Evolutionary conservation across 495 filamentous ascomycete species (phyloP).

Genomic region (Acidiella bohemica): DNA sequence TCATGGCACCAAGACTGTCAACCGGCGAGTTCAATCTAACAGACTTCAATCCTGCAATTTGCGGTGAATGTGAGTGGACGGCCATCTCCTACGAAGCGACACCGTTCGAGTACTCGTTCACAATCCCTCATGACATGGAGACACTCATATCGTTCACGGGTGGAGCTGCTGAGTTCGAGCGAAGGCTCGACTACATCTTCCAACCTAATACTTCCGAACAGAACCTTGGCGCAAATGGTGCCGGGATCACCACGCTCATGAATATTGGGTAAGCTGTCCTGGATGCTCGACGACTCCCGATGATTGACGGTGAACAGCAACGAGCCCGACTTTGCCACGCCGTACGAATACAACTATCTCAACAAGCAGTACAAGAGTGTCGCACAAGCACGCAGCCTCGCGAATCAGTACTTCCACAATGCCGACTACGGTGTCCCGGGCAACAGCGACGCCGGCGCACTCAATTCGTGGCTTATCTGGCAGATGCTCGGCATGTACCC

Average conservation of each 20-base stretch:
- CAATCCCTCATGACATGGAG: constrained; percentile 25
- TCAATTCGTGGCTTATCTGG: constrained; percentile 28
- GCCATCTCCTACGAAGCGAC: constrained; percentile 22
- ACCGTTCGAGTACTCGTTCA: constrained; percentile 24
- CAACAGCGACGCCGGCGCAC: constrained; percentile 28
- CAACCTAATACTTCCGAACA: constrained; percentile 22
- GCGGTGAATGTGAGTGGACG: constrained; percentile 25
- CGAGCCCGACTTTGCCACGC: constrained; percentile 28
- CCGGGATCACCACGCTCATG: constrained; percentile 24
- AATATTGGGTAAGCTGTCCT: constrained; percentile 22
- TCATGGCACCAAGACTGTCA: constrained; percentile 24
- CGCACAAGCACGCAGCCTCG: constrained; percentile 17
- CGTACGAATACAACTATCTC: constrained; percentile 29
- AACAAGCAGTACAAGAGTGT: constrained; percentile 27
- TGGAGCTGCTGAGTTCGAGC: constrained; percentile 22
- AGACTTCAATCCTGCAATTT: constrained; percentile 24
- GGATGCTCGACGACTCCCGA: neutral
- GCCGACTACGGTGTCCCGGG: constrained; percentile 25
- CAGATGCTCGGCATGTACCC: constrained; percentile 30
- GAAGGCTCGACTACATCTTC: constrained; percentile 27
- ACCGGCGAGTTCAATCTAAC: constrained; percentile 23
- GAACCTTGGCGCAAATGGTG: constrained; percentile 24
- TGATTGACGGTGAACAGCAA: constrained; percentile 10
- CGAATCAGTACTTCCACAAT: constrained; percentile 25
- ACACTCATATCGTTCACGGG: constrained; percentile 29